Evolutionary conservation across 1,284 basidiomycete species (phyloP).

Genomic region (Vanrija humicola): DNA sequence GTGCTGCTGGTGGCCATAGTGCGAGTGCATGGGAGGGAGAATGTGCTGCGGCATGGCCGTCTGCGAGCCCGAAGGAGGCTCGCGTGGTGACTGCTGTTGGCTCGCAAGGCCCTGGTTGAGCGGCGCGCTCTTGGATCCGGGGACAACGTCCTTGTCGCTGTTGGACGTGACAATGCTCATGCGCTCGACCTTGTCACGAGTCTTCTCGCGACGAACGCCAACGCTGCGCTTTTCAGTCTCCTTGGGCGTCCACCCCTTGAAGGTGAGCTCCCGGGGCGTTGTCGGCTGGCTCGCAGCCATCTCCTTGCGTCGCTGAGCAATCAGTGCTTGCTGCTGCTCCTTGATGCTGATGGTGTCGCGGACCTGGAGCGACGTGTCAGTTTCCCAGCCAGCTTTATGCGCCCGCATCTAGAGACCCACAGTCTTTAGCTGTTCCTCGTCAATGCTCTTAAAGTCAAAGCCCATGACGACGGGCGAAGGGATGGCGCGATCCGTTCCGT

Average conservation of each 20-base stretch:
- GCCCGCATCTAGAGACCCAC: slow-evolving; percentile 18
- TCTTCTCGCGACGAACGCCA: slow-evolving; percentile 42
- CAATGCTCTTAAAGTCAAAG: slow-evolving; percentile 43
- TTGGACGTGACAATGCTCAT: slow-evolving; percentile 40
- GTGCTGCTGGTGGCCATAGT: slow-evolving; percentile 10
- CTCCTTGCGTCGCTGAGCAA: slow-evolving; percentile 40
- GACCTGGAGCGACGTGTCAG: slow-evolving; percentile 24
- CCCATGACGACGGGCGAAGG: slow-evolving; percentile 47
- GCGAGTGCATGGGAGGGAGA: slow-evolving; percentile 26
- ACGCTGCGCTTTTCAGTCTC: slow-evolving; percentile 32
- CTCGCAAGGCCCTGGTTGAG: slow-evolving; percentile 37
- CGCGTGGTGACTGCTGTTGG: slow-evolving; percentile 39
- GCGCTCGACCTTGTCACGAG: slow-evolving; percentile 42
- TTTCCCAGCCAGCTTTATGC: neutral
- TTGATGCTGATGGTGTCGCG: slow-evolving; percentile 45
- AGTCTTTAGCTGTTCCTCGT: slow-evolving; percentile 44
- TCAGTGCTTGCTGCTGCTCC: slow-evolving; percentile 46
- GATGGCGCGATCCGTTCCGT: slow-evolving; percentile 23
- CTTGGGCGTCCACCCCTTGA: slow-evolving; percentile 44
- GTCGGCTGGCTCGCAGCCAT: slow-evolving; percentile 31
- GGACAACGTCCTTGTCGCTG: slow-evolving; percentile 35
- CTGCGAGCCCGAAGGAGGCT: slow-evolving; percentile 37
- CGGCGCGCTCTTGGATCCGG: slow-evolving; percentile 43
- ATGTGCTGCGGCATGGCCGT: slow-evolving; percentile 35
- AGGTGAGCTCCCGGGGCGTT: slow-evolving; percentile 41